Conservation (phyloP, 306 rosid genomes). For the Prinsepia uniflora region DNA sequence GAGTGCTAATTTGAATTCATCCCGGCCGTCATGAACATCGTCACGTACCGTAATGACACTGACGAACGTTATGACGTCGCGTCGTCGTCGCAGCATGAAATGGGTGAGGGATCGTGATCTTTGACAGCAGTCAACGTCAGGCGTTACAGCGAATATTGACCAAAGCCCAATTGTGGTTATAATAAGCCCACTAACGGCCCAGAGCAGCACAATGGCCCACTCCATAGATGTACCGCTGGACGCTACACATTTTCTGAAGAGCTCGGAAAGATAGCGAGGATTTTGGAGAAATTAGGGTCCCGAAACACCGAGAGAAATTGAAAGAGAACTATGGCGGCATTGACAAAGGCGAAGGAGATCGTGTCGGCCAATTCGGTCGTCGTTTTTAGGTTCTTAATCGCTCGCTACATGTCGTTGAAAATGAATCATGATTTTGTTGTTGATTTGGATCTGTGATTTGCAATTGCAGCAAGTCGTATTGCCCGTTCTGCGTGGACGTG, state of each 20-base stretch:
- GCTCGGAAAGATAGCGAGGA: not conserved
- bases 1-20: too few relatives aligned
- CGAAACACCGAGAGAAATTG: not conserved
- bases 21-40: not conserved
- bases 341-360: conserved; percentile 64
- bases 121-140: too few relatives aligned
- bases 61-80: not conserved
- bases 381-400: conserved; percentile 59
- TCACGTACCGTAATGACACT: not conserved
- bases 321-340: conserved; percentile 66
- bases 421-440: not conserved
- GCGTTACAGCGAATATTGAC: not conserved
- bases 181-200: not conserved
- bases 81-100: too few relatives aligned
- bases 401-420: not conserved
- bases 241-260: not conserved
- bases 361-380: conserved; percentile 62
- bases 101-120: not conserved
- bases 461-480: conserved; percentile 18
- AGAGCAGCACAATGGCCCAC: not conserved
- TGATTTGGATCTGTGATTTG: not conserved
- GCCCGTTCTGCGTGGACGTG: conserved; percentile 15
- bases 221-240: not conserved
- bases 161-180: not conserved
- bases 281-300: not conserved